Evolutionary conservation across 257 asterid genomes (phyloP).

Genomic region (Rauvolfia tetraphylla): DNA sequence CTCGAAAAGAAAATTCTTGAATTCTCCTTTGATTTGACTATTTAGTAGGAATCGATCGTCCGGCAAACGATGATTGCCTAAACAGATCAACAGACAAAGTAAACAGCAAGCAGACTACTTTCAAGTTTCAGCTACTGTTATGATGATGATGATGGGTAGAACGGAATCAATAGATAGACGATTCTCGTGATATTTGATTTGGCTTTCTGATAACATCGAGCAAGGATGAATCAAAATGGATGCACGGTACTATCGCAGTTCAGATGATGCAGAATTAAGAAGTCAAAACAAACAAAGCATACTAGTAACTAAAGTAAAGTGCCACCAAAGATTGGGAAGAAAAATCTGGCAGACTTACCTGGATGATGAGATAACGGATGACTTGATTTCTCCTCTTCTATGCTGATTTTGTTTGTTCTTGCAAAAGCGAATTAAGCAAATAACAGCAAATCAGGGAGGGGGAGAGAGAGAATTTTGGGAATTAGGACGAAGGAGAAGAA

Average conservation of each 20-base stretch:
- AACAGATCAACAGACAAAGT: neutral
- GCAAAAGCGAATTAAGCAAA: neutral
- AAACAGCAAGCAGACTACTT: neutral
- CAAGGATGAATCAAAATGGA: neutral
- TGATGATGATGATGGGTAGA: neutral
- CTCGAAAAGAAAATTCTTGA: too few species aligned
- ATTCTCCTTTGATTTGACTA: too few species aligned
- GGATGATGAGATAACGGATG: neutral
- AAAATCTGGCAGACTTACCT: neutral
- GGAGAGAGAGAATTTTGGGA: neutral
- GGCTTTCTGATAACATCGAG: neutral
- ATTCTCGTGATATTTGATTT: neutral
- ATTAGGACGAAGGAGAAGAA: neutral
- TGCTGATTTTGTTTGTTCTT: neutral
- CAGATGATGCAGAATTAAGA: neutral
- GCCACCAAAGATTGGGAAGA: neutral
- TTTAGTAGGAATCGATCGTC: too few species aligned
- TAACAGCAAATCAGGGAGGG: neutral
- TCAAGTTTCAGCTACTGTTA: neutral
- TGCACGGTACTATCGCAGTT: neutral
- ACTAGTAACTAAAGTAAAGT: neutral
- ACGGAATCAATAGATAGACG: neutral
- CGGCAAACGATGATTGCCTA: too few species aligned
- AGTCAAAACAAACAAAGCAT: neutral
- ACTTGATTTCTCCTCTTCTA: neutral